These are phyloP conservation scores for Bruguiera sexangula DNA, from an alignment of 345 rosid species.

Conservation along the genomic window DNA sequence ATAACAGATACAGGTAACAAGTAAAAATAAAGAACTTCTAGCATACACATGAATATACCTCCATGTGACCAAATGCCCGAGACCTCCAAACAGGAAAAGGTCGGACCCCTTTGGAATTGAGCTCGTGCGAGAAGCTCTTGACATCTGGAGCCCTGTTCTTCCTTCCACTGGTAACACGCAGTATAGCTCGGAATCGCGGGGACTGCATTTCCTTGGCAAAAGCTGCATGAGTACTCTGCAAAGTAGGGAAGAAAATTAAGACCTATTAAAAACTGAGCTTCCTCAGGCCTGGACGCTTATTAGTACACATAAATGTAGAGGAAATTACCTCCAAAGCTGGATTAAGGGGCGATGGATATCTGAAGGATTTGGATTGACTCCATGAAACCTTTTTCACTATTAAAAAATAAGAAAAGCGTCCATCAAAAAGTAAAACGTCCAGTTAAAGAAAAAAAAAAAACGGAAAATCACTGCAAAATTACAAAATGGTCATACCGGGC, in stretches of 20 bases:
- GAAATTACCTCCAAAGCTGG: slow-evolving; percentile 62
- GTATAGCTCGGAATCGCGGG: slow-evolving; percentile 80
- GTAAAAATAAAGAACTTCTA: not conserved
- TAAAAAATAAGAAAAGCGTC: slow-evolving; percentile 13
- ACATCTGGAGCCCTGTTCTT: slow-evolving; percentile 78
- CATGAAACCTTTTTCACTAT: slow-evolving; percentile 57
- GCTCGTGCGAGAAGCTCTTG: slow-evolving; percentile 97
- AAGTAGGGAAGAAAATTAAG: not conserved
- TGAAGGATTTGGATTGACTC: slow-evolving; percentile 71
- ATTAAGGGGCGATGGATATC: slow-evolving; percentile 42
- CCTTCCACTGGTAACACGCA: slow-evolving; percentile 81
- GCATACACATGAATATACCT: slow-evolving; percentile 36
- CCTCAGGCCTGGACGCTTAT: not conserved
- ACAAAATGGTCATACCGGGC: too few species aligned
- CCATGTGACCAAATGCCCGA: slow-evolving; percentile 89
- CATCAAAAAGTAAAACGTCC: not conserved
- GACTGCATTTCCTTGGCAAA: slow-evolving; percentile 78
- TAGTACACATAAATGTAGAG: not conserved
- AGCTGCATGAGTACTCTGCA: slow-evolving; percentile 61
- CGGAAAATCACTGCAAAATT: too few species aligned
- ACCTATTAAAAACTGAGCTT: not conserved
- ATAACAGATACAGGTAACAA: not conserved
- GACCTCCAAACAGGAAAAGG: slow-evolving; percentile 91
- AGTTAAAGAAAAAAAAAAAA: not conserved
- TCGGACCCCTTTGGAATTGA: slow-evolving; percentile 91